These are phyloP conservation scores for Pisolithus albus DNA, from an alignment of 768 basidiomycete genomes.

Conservation along the genomic window DNA sequence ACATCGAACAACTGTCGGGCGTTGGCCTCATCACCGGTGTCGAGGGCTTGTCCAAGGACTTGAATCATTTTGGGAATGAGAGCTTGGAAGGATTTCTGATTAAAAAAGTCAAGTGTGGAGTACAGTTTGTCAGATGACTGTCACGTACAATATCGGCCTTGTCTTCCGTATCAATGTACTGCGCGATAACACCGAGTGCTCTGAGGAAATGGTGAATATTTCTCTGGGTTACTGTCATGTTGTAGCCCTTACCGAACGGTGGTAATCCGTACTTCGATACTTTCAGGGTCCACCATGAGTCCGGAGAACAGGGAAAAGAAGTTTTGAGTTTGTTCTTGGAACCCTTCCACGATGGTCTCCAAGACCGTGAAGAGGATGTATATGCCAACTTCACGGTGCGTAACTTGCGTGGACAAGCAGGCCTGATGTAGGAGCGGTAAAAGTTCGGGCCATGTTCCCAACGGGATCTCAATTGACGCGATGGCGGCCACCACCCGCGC, in stretches of 20 bases:
- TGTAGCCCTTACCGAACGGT: slow-evolving; percentile 58
- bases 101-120: slow-evolving; percentile 1
- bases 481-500: slow-evolving; percentile 92
- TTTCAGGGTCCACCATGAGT: slow-evolving; percentile 76
- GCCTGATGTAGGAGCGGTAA: slow-evolving; percentile 82
- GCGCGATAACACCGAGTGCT: slow-evolving; percentile 86
- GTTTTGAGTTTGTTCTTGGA: slow-evolving; percentile 64
- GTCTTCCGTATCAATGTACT: slow-evolving; percentile 85
- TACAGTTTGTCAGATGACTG: not conserved
- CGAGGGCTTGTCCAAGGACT: slow-evolving; percentile 81
- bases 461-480: slow-evolving; percentile 79
- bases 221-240: not conserved
- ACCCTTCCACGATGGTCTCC: slow-evolving; percentile 86
- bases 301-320: slow-evolving; percentile 76
- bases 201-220: slow-evolving; percentile 29
- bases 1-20: slow-evolving; percentile 93
- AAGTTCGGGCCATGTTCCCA: slow-evolving; percentile 77
- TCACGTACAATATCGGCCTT: slow-evolving; percentile 74
- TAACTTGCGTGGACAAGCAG: slow-evolving; percentile 56
- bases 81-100: slow-evolving; percentile 77
- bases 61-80: slow-evolving; percentile 84
- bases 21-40: slow-evolving; percentile 68
- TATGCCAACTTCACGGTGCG: slow-evolving; percentile 86
- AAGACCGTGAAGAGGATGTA: slow-evolving; percentile 88
- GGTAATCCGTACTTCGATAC: slow-evolving; percentile 83